Percentiles rank a stretch among this genome's conserved stretches.
Conservation (phyloP, 164 flowering plant species). For the Piper longum region DNA sequence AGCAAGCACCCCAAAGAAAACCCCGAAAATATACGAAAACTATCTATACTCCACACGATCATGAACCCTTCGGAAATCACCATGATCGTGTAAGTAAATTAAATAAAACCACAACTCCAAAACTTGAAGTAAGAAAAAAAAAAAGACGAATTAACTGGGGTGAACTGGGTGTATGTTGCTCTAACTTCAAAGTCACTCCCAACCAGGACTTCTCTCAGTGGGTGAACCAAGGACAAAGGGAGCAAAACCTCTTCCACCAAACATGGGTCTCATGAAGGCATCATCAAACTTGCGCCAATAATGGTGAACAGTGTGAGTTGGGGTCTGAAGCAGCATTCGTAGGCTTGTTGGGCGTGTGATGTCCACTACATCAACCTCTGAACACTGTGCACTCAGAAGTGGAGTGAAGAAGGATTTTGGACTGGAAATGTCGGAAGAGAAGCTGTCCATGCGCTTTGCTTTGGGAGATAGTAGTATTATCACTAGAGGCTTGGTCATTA, state of each 20-base stretch:
- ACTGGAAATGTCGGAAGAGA: constrained; percentile 39
- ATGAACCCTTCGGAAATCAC: not conserved
- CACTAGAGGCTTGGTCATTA: constrained; percentile 81
- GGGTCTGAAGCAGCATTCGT: constrained; percentile 46
- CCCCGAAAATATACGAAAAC: no score
- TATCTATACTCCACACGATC: not conserved
- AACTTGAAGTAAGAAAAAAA: no score
- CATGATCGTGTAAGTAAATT: not conserved
- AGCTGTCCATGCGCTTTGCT: constrained; percentile 21
- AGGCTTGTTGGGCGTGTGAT: constrained; percentile 44
- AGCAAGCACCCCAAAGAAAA: no score
- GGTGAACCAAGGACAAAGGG: constrained; percentile 83
- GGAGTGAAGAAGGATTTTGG: constrained; percentile 61
- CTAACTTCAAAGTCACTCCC: constrained; percentile 5
- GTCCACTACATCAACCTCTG: constrained; percentile 24
- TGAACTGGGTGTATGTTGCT: not conserved
- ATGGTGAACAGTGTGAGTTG: constrained; percentile 59
- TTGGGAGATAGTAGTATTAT: constrained; percentile 43
- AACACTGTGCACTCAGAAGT: constrained; percentile 43
- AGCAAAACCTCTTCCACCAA: constrained; percentile 86
- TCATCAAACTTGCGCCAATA: constrained; percentile 85
- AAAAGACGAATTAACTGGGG: no score
- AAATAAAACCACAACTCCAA: not conserved
- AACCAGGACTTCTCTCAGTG: constrained; percentile 29
- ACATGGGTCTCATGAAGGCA: constrained; percentile 79